Conservation (phyloP, 306 rosid genomes). For the Castanea crenata region DNA sequence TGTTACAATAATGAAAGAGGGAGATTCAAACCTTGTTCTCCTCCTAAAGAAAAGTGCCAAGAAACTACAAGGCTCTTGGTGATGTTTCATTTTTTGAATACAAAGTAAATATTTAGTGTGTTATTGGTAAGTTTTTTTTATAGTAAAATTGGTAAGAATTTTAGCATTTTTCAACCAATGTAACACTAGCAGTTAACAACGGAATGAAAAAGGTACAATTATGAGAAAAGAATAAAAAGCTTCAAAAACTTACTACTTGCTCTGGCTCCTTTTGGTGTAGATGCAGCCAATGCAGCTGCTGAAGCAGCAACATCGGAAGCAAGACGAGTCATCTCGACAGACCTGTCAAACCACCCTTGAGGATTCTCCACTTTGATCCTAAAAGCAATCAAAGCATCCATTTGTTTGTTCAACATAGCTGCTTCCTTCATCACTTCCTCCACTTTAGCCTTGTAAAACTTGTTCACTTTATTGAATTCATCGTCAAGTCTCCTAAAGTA, state of each 20-base stretch:
- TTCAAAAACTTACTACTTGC: slow-evolving; percentile 22
- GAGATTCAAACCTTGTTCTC: too few relatives aligned
- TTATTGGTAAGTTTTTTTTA: too few relatives aligned
- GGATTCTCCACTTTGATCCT: slow-evolving; percentile 66
- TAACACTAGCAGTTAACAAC: too few relatives aligned
- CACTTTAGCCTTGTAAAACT: slow-evolving; percentile 44
- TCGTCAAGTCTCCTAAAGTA: slow-evolving; percentile 52
- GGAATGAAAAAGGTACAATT: too few relatives aligned
- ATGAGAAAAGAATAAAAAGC: neutral
- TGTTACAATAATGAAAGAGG: too few relatives aligned
- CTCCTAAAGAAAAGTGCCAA: too few relatives aligned
- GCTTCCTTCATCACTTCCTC: slow-evolving; percentile 70
- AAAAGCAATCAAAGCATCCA: slow-evolving; percentile 72
- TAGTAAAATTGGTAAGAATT: too few relatives aligned
- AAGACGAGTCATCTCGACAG: slow-evolving; percentile 49
- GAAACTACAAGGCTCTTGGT: too few relatives aligned
- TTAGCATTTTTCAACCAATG: too few relatives aligned
- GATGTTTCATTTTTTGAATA: too few relatives aligned
- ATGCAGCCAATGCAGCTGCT: slow-evolving; percentile 41
- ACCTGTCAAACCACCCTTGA: slow-evolving; percentile 23
- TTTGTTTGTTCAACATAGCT: slow-evolving; percentile 47
- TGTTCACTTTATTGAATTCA: slow-evolving; percentile 64
- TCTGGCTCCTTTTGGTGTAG: slow-evolving; percentile 41
- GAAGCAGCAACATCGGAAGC: slow-evolving; percentile 56
- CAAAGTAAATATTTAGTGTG: too few relatives aligned